These are phyloP conservation scores for Dillenia turbinata DNA, from an alignment of 164 flowering plant species.

Conservation along the genomic window DNA sequence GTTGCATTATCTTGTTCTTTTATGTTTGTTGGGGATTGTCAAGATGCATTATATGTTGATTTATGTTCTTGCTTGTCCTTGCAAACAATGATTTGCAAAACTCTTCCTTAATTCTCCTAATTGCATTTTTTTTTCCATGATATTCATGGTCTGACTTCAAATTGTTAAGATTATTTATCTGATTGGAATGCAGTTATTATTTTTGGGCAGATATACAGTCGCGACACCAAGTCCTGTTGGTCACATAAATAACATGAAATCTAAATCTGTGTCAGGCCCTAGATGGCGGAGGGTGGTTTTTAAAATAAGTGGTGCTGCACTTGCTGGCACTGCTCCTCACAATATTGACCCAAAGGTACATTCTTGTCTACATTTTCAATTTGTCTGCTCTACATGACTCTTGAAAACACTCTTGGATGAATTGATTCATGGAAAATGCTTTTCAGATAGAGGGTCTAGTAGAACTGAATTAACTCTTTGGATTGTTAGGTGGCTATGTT, in stretches of 20 bases:
- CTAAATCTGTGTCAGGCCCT: constrained; percentile 50
- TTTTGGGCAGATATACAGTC: constrained; percentile 38
- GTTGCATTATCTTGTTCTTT: no score
- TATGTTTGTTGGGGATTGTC: no score
- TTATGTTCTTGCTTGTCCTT: no score
- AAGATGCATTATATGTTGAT: no score
- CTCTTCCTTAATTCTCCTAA: no score
- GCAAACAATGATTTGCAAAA: no score
- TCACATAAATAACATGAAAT: constrained; percentile 39
- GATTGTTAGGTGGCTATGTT: constrained; percentile 61
- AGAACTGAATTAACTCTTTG: constrained; percentile 13
- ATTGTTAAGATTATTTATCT: not conserved
- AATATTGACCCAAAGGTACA: constrained; percentile 90
- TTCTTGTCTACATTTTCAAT: constrained; percentile 1
- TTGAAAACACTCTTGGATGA: no score
- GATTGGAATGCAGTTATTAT: constrained; percentile 3
- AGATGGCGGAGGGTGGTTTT: constrained; percentile 93
- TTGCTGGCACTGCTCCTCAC: constrained; percentile 66
- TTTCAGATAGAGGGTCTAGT: not conserved
- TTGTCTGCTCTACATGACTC: not conserved
- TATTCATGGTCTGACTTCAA: no score
- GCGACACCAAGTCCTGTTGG: constrained; percentile 35
- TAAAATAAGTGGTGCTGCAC: constrained; percentile 87
- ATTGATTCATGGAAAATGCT: not conserved
- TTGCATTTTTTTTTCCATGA: no score